Evolutionary conservation across 2,329 filamentous ascomycete species (phyloP).

Genomic region (Zasmidium angulare): DNA sequence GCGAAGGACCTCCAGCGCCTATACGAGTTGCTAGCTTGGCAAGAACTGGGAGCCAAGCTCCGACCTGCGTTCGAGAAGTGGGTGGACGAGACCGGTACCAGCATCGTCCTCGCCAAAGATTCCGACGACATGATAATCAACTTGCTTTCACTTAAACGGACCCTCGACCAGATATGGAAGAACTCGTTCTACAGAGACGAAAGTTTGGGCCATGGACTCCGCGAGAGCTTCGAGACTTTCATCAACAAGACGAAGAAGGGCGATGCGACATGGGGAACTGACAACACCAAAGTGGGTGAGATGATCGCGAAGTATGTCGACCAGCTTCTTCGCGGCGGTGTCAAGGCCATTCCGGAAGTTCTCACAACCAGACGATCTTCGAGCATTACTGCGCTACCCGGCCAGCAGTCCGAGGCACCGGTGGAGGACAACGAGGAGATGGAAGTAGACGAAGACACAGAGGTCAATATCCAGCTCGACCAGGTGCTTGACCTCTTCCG

Average conservation of each 20-base stretch:
- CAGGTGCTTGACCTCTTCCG: slow-evolving; percentile 92
- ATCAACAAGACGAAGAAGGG: slow-evolving; percentile 85
- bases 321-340: slow-evolving; percentile 78
- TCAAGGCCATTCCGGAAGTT: slow-evolving; percentile 75
- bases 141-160: slow-evolving; percentile 75
- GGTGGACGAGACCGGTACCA: slow-evolving; percentile 71
- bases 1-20: slow-evolving; percentile 70
- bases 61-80: slow-evolving; percentile 74
- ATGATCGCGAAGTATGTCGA: slow-evolving; percentile 99
- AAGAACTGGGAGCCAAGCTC: slow-evolving; percentile 68
- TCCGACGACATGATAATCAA: slow-evolving; percentile 84
- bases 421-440: slow-evolving; percentile 58
- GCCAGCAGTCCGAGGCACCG: slow-evolving; percentile 60
- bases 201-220: slow-evolving; percentile 72
- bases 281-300: slow-evolving; percentile 92
- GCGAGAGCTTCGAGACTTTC: slow-evolving; percentile 83
- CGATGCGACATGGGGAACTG: slow-evolving; percentile 70
- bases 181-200: slow-evolving; percentile 76
- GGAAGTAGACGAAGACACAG: slow-evolving; percentile 83
- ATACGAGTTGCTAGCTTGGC: slow-evolving; percentile 73
- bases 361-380: slow-evolving; percentile 54
- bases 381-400: slow-evolving; percentile 27
- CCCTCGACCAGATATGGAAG: slow-evolving; percentile 73
- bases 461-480: slow-evolving; percentile 88
- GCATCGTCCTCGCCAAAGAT: slow-evolving; percentile 73